Percentiles rank a stretch among this genome's conserved stretches.
phyloP scores from a whole-genome alignment of 331 rosid species.

The Saraca asoca region DNA sequence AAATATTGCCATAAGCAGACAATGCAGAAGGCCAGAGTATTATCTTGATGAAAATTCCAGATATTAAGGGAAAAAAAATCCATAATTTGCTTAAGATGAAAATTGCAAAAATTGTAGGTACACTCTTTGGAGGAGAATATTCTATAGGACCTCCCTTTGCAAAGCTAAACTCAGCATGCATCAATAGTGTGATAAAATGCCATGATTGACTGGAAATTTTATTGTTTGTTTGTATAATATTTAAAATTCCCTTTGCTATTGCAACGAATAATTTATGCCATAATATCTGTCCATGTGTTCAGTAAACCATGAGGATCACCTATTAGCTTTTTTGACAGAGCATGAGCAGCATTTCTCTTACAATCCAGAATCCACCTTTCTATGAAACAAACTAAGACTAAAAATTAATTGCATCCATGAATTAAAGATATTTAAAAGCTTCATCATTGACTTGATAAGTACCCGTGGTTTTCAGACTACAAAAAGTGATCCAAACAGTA shows the following conservation, averaged over 20 bases:
- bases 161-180: neutral
- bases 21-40: neutral
- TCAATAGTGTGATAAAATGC: neutral
- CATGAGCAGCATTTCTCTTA: neutral
- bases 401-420: neutral
- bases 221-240: too few species aligned
- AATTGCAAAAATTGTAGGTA: constrained; percentile 14
- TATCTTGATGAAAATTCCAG: constrained; percentile 9
- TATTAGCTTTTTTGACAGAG: neutral
- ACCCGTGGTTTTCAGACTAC: constrained; percentile 11
- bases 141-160: neutral
- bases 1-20: constrained; percentile 6
- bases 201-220: neutral
- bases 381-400: neutral
- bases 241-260: too few species aligned
- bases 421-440: too few species aligned
- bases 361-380: neutral
- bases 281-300: too few species aligned
- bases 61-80: neutral
- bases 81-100: constrained; percentile 11
- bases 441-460: constrained; percentile 1
- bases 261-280: too few species aligned
- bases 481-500: constrained; percentile 2
- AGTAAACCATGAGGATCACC: too few species aligned
- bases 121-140: constrained; percentile 2